Conservation (phyloP, 192 early-diverging fungal genomes). For the Coemansia biformis region DNA sequence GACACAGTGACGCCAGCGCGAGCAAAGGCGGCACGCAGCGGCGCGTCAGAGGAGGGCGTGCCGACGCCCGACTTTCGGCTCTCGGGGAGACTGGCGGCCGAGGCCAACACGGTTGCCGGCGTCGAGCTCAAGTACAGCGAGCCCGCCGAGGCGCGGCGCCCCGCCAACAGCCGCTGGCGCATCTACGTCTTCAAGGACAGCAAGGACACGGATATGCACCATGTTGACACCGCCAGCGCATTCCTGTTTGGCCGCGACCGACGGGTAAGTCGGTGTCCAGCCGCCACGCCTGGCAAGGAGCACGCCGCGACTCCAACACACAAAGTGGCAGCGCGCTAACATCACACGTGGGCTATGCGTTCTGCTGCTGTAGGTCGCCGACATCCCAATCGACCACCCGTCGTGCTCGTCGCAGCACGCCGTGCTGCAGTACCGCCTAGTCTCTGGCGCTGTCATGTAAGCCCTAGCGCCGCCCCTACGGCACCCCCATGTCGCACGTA, state of each 20-base stretch:
- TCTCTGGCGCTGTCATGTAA: slow-evolving; percentile 37
- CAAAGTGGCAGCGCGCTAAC: no score
- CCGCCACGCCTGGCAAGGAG: no score
- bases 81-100: slow-evolving; percentile 83
- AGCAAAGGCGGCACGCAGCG: slow-evolving; percentile 11
- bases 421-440: slow-evolving; percentile 79
- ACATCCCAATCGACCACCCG: slow-evolving; percentile 93
- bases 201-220: slow-evolving; percentile 80
- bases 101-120: slow-evolving; percentile 84
- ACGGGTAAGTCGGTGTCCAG: slow-evolving; percentile 47
- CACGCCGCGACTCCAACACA: no score
- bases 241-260: slow-evolving; percentile 86
- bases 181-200: slow-evolving; percentile 93
- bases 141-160: slow-evolving; percentile 82
- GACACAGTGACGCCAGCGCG: slow-evolving; percentile 5
- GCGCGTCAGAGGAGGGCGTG: slow-evolving; percentile 8
- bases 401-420: slow-evolving; percentile 94
- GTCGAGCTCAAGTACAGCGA: slow-evolving; percentile 88
- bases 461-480: neutral
- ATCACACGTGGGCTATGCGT: no score
- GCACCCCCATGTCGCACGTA: no score
- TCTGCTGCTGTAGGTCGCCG: slow-evolving; percentile 56
- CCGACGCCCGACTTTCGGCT: slow-evolving; percentile 72
- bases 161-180: slow-evolving; percentile 60
- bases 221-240: slow-evolving; percentile 79